Evolutionary conservation across 139 green algal genomes (phyloP).

Genomic region (Coccomyxa sp.): DNA sequence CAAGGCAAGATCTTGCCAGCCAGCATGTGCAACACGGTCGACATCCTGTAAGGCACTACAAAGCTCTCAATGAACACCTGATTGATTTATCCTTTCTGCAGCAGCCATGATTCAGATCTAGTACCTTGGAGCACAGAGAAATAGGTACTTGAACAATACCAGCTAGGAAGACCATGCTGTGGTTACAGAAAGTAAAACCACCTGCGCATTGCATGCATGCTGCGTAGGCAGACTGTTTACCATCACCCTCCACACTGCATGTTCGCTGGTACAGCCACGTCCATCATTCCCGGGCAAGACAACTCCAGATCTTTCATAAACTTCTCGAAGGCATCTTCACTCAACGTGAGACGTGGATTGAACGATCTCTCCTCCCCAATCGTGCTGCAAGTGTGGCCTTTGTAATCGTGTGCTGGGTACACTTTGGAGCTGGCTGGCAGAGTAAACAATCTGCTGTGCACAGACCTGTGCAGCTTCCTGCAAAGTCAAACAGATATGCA

Average conservation of each 20-base stretch:
- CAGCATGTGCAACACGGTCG: no score
- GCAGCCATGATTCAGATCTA: no score
- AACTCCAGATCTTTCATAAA: conserved; percentile 56
- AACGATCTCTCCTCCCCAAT: conserved; percentile 55
- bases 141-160: no score
- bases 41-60: no score
- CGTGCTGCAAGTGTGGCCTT: conserved; percentile 36
- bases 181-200: no score
- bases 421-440: conserved; percentile 39
- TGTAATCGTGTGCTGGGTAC: conserved; percentile 65
- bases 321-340: conserved; percentile 51
- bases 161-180: no score
- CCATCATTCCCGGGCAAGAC: conserved; percentile 67
- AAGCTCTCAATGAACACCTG: no score
- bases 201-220: not conserved
- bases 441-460: conserved; percentile 42
- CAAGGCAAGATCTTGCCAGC: no score
- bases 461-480: conserved; percentile 25
- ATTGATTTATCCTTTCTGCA: no score
- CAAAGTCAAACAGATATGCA: not conserved
- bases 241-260: conserved; percentile 39
- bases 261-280: conserved; percentile 58
- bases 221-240: not conserved
- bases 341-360: conserved; percentile 64
- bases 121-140: no score